Percentiles rank a stretch among this genome's conserved stretches.
Conservation (phyloP, 768 basidiomycete genomes). For the Lactarius trivialis region DNA sequence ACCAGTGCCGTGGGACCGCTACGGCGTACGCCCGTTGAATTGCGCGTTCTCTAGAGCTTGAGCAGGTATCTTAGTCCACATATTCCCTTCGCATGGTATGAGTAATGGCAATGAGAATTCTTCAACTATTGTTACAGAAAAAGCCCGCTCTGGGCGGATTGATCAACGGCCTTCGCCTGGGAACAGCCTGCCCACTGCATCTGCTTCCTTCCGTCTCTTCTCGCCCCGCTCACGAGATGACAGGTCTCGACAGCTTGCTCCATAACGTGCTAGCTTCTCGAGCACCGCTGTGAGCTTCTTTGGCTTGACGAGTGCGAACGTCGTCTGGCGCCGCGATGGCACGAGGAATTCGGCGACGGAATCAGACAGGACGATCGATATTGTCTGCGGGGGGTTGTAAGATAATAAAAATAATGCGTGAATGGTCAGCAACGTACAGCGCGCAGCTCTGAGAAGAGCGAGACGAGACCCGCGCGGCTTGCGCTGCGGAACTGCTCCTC, state of each 20-base stretch:
- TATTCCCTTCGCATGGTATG: constrained; percentile 16
- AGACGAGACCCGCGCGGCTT: constrained; percentile 60
- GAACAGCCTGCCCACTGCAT: constrained; percentile 66
- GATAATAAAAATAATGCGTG: too few relatives aligned
- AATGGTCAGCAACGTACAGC: constrained; percentile 63
- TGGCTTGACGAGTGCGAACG: constrained; percentile 59
- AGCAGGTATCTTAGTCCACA: constrained; percentile 22
- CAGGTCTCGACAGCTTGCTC: constrained; percentile 53
- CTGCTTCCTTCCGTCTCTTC: constrained; percentile 69
- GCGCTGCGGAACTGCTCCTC: constrained; percentile 79
- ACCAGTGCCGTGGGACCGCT: constrained; percentile 12
- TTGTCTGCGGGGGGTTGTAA: constrained; percentile 45
- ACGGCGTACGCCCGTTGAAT: constrained; percentile 14
- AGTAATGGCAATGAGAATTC: constrained; percentile 19
- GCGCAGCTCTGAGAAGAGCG: constrained; percentile 75
- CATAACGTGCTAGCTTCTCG: constrained; percentile 71
- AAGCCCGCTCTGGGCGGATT: background rate
- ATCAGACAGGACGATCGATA: constrained; percentile 65
- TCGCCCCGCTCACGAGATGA: constrained; percentile 60
- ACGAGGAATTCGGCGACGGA: constrained; percentile 76
- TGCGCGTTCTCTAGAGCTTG: constrained; percentile 18
- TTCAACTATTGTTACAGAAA: constrained; percentile 10
- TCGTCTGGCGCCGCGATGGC: constrained; percentile 58
- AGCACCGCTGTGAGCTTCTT: constrained; percentile 67
- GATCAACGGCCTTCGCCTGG: constrained; percentile 57